Evolutionary conservation across 345 rosid species (phyloP).

Genomic region (Pistacia atlantica): DNA sequence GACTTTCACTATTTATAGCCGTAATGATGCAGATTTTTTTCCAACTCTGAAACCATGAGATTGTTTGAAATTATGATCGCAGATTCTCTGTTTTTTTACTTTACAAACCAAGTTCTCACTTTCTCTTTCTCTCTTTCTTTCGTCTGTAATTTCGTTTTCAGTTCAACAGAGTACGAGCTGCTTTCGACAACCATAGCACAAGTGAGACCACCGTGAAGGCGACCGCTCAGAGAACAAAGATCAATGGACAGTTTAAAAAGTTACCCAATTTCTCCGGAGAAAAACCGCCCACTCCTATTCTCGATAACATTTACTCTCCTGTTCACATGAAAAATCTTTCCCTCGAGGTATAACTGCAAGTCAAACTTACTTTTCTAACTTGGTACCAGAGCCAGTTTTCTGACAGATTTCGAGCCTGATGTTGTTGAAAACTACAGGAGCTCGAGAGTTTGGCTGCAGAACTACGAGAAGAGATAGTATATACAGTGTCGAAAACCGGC

Average conservation of each 20-base stretch:
- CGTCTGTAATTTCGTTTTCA: neutral
- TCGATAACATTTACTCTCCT: conserved; percentile 44
- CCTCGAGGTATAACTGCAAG: conserved; percentile 26
- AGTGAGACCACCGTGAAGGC: neutral
- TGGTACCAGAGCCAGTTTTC: too few species aligned
- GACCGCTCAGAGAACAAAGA: conserved; percentile 4
- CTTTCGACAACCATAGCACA: neutral
- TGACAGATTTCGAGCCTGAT: too few species aligned
- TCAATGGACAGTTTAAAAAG: conserved; percentile 7
- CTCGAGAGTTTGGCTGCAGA: conserved; percentile 41
- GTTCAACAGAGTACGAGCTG: conserved; percentile 4
- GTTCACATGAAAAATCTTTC: conserved; percentile 48
- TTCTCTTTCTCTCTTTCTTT: too few species aligned
- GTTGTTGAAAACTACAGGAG: conserved; percentile 27
- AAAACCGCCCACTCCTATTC: conserved; percentile 42
- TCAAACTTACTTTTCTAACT: too few species aligned
- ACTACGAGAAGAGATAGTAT: conserved; percentile 45
- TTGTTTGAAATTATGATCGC: too few species aligned
- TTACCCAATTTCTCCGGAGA: conserved; percentile 33
- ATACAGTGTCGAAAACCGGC: conserved; percentile 50
- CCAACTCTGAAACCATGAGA: too few species aligned
- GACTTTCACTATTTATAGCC: too few species aligned
- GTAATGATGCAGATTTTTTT: too few species aligned
- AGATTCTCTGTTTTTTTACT: too few species aligned
- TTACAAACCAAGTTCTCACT: too few species aligned